Evolutionary conservation across 768 basidiomycete genomes (phyloP), one percentile per base, ranked within the genome.

Genomic region (Glaciozyma martinii): DNA sequence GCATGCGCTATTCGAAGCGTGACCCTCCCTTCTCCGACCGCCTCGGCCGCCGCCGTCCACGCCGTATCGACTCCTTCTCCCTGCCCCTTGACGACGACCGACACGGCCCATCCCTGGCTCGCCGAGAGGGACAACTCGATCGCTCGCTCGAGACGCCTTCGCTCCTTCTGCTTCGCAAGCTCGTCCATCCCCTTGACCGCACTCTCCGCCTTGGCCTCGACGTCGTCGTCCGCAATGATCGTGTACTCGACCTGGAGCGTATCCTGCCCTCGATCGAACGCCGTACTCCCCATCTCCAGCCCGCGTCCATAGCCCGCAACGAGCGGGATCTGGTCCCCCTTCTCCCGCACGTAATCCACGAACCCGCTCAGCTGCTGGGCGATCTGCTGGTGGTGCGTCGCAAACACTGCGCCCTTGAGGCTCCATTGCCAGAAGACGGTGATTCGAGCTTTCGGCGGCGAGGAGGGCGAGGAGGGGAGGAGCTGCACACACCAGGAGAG

Each of bases 81-180:
- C 42, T 56, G 23, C 42, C 57, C 19, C 58, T 65, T 56, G 40
- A 57, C 21, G 49, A 37, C 12, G 59, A 63, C 29, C 33, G 60
- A 18, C 23, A 69, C 42, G 56, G 65, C 67, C 73, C 61, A 65
- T n/a, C 65, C 64, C 25, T 65, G 60, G 10, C 50, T 46, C 18
- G 40, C 54, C 91, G 90, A 91, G 89, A 97, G 32, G 89, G 87
- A 66, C 87, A 85, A 23, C 59, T 67, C 66, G n/a, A 63, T 25
- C 6, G 25, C 37, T 46, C 90, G 82, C 25, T 84, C 85, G 23
- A 90, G 78, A 50, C 88, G 81, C 61, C 82, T 78, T 42, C 72
- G 88, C 21, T 77, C 87, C 62, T 74, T 65, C 29, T 37, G 53
- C 62, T 37, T 68, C 60, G 44, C 66, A 50, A 65, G 29, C 18